Evolutionary conservation across 2,329 filamentous ascomycete genomes (phyloP), one percentile per base, ranked within the genome.

Genomic region (Magnaporthiopsis incrustans): DNA sequence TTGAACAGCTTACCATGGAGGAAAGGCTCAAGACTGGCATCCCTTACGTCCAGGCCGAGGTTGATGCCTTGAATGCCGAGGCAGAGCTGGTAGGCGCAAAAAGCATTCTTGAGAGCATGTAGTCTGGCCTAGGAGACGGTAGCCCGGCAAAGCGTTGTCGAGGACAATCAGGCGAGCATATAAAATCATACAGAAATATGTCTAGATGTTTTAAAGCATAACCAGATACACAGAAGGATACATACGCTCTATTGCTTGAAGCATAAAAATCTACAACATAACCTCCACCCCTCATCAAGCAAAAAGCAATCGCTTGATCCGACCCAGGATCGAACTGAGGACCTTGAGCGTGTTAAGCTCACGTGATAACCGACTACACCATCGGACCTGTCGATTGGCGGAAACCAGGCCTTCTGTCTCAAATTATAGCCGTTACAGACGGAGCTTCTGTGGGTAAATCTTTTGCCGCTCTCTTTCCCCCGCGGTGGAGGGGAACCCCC

Each of bases 1-100:
- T 85, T 61, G 87, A 89, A 73, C 60, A 62, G 44, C 53, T 62
- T 32, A 63, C 44, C 32, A 38, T 59, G 50, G 63, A 50, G 18
- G 15, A 32, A 26, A 62, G 65, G 57, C 32, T 44, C 12, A 53
- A 60, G 12, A 57, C 38, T 7, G 65, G 65, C 6, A 66, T 66
- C 26, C 63, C 65, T n/a, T 66, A 66, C 18, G 56, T 38, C 22
- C 58, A 53, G 26, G 63, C 59, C 4, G 65, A 66, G 60, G 30
- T 66, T n/a, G 60, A 66, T 26, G 63, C 63, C 1, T 61, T 66
- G 33, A 61, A 66, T 32, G 27, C 5, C 25, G 74, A 63, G 33
- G 61, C 61, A 25, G 56, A 59, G 27, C 61, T 59, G 14, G 56
- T 63, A 14, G 56, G 61, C 22, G 44, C 44, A n/a, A 53, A 53